Conservation (phyloP, 202 grass and related monocot genomes). For the Hordeum pubiflorum region DNA sequence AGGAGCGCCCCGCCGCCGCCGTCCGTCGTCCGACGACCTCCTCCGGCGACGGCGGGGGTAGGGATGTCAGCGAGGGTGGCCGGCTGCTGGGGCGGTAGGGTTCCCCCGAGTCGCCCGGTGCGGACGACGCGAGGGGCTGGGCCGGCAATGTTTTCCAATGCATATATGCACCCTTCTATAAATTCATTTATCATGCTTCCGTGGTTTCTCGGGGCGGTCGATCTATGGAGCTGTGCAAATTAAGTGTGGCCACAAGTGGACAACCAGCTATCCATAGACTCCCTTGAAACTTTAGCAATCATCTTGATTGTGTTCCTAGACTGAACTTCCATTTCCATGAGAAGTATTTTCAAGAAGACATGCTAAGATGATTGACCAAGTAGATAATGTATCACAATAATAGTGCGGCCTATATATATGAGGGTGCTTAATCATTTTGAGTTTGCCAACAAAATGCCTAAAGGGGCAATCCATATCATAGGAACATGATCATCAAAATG, state of each 20-base stretch:
- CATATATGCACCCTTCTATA: neutral
- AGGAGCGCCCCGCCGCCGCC: too few species aligned
- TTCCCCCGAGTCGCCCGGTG: too few species aligned
- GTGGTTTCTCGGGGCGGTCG: too few species aligned
- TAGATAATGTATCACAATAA: neutral
- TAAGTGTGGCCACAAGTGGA: neutral
- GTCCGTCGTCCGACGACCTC: too few species aligned
- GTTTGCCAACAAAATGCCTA: too few species aligned
- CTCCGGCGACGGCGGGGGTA: too few species aligned
- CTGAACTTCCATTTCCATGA: neutral
- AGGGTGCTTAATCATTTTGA: neutral
- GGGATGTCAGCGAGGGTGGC: too few species aligned
- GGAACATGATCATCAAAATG: too few species aligned
- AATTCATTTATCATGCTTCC: neutral
- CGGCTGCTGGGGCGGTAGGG: too few species aligned
- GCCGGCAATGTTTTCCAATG: neutral
- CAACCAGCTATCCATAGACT: neutral
- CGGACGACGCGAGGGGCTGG: too few species aligned
- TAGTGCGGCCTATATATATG: neutral
- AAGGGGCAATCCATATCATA: too few species aligned
- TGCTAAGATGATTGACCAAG: neutral
- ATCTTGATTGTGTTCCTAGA: neutral
- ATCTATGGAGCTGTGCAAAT: neutral
- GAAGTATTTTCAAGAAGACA: neutral
- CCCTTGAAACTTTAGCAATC: neutral